phyloP scores from a whole-genome alignment of 2,329 filamentous ascomycete genomes.

The Diaporthe velutina region DNA sequence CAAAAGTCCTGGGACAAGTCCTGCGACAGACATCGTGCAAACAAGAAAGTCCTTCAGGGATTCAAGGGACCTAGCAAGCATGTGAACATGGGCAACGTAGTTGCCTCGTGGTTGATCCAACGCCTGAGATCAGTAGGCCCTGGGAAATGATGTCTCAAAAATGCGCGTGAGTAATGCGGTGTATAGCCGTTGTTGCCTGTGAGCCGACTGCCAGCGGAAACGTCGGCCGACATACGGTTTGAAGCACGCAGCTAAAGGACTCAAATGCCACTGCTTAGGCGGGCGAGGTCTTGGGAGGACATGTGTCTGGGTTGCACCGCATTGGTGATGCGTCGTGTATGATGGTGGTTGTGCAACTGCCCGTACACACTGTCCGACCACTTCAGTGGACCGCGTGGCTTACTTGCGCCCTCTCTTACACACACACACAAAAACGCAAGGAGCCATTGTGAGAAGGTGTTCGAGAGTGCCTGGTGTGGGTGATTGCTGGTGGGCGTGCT shows the following conservation, averaged over 20 bases:
- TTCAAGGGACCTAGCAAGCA: neutral
- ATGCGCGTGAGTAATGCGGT: slow-evolving; percentile 7
- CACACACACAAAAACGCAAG: neutral
- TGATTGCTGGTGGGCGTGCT: neutral
- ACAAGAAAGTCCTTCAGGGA: neutral
- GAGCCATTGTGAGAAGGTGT: neutral
- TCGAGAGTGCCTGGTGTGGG: neutral
- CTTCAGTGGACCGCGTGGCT: neutral
- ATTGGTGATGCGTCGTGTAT: neutral
- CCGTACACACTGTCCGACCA: neutral
- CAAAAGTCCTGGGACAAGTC: neutral
- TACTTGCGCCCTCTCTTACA: neutral
- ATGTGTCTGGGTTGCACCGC: slow-evolving; percentile 16
- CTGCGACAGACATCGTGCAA: neutral
- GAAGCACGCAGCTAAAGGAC: too few species aligned
- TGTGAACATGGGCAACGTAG: neutral
- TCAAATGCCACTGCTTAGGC: slow-evolving; percentile 3
- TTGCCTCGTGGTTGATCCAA: neutral
- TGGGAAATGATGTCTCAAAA: neutral
- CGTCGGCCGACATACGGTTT: too few species aligned
- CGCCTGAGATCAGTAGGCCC: neutral
- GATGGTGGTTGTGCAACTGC: neutral
- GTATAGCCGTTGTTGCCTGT: neutral
- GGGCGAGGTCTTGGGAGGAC: slow-evolving; percentile 11
- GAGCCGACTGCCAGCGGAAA: neutral